Percentiles rank a stretch among this genome's conserved stretches.
Conservation (phyloP, 2,329 filamentous ascomycete species). For the Calonectria honghensis region DNA sequence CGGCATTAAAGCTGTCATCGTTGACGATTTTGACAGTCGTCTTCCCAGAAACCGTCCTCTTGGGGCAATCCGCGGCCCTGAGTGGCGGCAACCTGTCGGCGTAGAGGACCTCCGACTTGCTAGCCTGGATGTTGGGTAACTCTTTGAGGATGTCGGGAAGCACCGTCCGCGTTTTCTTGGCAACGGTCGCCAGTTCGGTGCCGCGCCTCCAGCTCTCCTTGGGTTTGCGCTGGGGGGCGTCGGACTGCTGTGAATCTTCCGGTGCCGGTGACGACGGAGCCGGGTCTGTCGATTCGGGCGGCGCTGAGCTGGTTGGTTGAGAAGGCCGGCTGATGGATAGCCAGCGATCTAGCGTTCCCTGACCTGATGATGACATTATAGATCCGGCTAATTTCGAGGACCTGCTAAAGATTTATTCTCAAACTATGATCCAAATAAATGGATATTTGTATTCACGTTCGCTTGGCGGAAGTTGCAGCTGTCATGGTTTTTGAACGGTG, state of each 20-base stretch:
- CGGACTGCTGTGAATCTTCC: constrained; percentile 39
- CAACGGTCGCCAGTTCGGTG: constrained; percentile 62
- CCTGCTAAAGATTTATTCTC: background rate
- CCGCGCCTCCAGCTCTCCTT: constrained; percentile 49
- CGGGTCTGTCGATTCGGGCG: constrained; percentile 30
- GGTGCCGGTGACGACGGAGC: constrained; percentile 11
- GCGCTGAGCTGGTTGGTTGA: constrained; percentile 36
- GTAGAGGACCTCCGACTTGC: constrained; percentile 62
- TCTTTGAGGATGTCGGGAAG: constrained; percentile 68
- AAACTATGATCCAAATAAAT: background rate
- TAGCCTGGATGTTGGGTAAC: constrained; percentile 63
- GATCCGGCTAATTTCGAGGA: background rate
- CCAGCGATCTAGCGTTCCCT: constrained; percentile 57
- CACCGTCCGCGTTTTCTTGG: constrained; percentile 67
- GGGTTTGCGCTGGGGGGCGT: constrained; percentile 34
- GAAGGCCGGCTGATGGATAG: constrained; percentile 40
- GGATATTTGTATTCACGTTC: background rate
- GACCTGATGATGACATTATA: constrained; percentile 43
- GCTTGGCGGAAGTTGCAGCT: background rate
- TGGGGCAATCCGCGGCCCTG: constrained; percentile 64
- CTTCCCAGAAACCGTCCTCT: constrained; percentile 56
- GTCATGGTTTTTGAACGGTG: constrained; percentile 1
- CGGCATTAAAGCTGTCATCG: constrained; percentile 75
- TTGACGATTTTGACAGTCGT: constrained; percentile 70
- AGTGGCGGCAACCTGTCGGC: constrained; percentile 63